Conservation (phyloP, 2,329 filamentous ascomycete species). For the Phaeoacremonium minimum region DNA sequence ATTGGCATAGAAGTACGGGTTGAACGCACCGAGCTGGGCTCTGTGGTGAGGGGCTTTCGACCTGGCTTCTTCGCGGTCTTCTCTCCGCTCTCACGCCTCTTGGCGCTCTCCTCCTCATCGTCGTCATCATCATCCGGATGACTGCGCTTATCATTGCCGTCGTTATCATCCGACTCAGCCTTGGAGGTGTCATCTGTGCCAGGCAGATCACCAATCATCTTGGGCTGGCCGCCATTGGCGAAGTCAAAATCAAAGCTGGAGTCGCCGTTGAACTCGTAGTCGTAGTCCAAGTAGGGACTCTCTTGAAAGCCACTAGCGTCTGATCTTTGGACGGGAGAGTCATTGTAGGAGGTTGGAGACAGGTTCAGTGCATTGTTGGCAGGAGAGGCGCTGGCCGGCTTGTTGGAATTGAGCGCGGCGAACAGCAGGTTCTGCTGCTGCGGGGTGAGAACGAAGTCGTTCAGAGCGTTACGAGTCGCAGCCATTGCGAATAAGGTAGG, state of each 20-base stretch:
- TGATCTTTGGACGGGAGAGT: slow-evolving; percentile 40
- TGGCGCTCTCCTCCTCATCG: slow-evolving; percentile 50
- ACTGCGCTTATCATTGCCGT: slow-evolving; percentile 66
- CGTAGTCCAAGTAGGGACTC: slow-evolving; percentile 80
- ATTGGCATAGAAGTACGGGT: slow-evolving; percentile 3
- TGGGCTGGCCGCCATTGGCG: slow-evolving; percentile 46
- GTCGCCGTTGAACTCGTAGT: slow-evolving; percentile 71
- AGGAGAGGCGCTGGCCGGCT: slow-evolving; percentile 28
- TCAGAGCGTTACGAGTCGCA: slow-evolving; percentile 42
- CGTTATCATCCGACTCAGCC: slow-evolving; percentile 55
- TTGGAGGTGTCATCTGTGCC: slow-evolving; percentile 32
- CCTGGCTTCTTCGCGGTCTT: slow-evolving; percentile 94
- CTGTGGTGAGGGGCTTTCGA: slow-evolving; percentile 89
- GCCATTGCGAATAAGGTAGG: slow-evolving; percentile 36
- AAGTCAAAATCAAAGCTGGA: slow-evolving; percentile 72
- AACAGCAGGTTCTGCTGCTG: slow-evolving; percentile 74
- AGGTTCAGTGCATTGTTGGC: slow-evolving; percentile 34
- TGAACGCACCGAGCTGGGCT: slow-evolving; percentile 84
- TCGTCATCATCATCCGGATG: slow-evolving; percentile 68
- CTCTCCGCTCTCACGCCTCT: slow-evolving; percentile 77
- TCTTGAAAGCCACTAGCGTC: slow-evolving; percentile 58
- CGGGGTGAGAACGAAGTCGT: slow-evolving; percentile 66
- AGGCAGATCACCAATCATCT: slow-evolving; percentile 75
- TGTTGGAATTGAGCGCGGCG: slow-evolving; percentile 72
- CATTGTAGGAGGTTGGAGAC: slow-evolving; percentile 44